A percentile compares a stretch with the other conserved stretches of the same genome.
phyloP scores from a whole-genome alignment of 2,329 filamentous ascomycete genomes.

The Ascochyta rabiei region DNA sequence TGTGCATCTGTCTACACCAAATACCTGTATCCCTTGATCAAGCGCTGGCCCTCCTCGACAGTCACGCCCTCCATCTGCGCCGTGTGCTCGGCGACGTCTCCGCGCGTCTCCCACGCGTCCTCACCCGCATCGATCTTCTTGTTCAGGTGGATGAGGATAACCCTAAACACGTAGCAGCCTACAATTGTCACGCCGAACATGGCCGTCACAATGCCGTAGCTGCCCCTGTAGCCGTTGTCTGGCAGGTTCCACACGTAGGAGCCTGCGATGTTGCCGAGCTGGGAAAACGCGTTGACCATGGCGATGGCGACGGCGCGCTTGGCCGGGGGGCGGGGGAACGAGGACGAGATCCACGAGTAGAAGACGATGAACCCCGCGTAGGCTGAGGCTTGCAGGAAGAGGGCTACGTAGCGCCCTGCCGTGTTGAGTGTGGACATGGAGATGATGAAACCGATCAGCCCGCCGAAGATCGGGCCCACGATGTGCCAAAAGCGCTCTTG shows the following conservation, averaged over 20 bases:
- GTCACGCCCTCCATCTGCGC: constrained; percentile 35
- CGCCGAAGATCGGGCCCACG: constrained; percentile 51
- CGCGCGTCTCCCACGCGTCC: constrained; percentile 34
- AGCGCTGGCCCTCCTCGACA: constrained; percentile 36
- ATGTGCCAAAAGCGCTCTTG: constrained; percentile 61
- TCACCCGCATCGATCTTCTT: constrained; percentile 42
- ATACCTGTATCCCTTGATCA: constrained; percentile 43
- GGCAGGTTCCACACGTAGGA: constrained; percentile 67
- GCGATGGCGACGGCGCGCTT: constrained; percentile 67
- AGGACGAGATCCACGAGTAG: constrained; percentile 46
- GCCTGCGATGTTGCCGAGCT: constrained; percentile 56
- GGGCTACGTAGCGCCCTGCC: constrained; percentile 41
- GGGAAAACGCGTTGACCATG: constrained; percentile 61
- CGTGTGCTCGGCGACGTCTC: constrained; percentile 40
- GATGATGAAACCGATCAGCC: constrained; percentile 54
- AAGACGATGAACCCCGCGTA: constrained; percentile 48
- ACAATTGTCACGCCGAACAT: constrained; percentile 67
- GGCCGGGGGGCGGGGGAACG: constrained; percentile 61
- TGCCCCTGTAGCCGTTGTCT: constrained; percentile 66
- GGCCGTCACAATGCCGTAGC: constrained; percentile 67
- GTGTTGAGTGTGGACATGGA: constrained; percentile 40
- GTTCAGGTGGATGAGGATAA: constrained; percentile 37
- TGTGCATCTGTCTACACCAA: constrained; percentile 27
- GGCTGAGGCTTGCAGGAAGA: constrained; percentile 49
- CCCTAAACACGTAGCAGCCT: constrained; percentile 52